Conservation (phyloP, 2,329 filamentous ascomycete genomes). For the Diaporthe sp. region DNA sequence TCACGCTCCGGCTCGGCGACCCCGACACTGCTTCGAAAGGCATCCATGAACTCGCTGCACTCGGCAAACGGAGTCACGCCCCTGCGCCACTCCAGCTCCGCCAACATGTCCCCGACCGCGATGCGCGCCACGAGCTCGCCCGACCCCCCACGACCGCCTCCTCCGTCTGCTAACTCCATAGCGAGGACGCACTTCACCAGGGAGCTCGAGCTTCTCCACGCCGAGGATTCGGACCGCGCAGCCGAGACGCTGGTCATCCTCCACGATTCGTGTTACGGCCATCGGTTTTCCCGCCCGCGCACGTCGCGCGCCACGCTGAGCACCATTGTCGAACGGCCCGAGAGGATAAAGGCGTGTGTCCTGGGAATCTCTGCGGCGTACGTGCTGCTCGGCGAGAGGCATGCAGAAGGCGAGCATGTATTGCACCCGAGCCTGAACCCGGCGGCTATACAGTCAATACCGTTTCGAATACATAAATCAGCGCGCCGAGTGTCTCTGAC, state of each 20-base stretch:
- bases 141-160: constrained; percentile 50
- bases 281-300: constrained; percentile 87
- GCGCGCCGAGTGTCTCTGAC: constrained; percentile 75
- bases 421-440: constrained; percentile 72
- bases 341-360: constrained; percentile 86
- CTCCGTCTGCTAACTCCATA: constrained; percentile 63
- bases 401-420: constrained; percentile 76
- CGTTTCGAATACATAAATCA: constrained; percentile 89
- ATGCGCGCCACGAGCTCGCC: constrained; percentile 50
- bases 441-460: constrained; percentile 66
- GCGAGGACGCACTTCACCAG: constrained; percentile 76
- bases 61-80: constrained; percentile 56
- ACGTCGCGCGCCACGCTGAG: constrained; percentile 76
- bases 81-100: constrained; percentile 61
- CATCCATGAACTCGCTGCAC: constrained; percentile 67
- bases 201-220: constrained; percentile 74
- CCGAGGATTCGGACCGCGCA: constrained; percentile 49
- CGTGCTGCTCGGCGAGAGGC: constrained; percentile 85
- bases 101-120: constrained; percentile 54
- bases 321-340: constrained; percentile 92
- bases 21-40: constrained; percentile 64
- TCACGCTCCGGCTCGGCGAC: constrained; percentile 60
- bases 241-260: constrained; percentile 83
- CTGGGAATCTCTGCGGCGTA: constrained; percentile 89
- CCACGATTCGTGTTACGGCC: constrained; percentile 94